Conservation (phyloP, 2,329 filamentous ascomycete genomes). For the Talaromyces sp. region DNA sequence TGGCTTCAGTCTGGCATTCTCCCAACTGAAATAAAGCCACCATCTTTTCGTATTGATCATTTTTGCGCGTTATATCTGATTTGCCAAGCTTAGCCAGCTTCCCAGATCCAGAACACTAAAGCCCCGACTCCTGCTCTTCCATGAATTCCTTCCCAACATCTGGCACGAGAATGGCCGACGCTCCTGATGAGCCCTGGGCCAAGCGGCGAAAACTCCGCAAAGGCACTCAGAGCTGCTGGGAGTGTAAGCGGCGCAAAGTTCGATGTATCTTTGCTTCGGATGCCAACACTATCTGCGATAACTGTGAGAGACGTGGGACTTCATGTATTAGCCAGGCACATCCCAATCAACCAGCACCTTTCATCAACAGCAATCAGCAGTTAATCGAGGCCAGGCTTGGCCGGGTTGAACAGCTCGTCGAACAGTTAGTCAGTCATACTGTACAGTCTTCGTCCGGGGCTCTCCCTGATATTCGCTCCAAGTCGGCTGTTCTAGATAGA, state of each 20-base stretch:
- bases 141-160: not conserved
- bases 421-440: conserved; percentile 35
- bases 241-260: conserved; percentile 20
- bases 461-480: not conserved
- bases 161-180: not conserved
- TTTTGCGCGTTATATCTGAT: too few species aligned
- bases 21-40: not conserved
- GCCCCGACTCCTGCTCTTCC: too few species aligned
- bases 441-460: not conserved
- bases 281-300: conserved; percentile 17
- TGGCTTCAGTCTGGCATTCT: not conserved
- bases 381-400: conserved; percentile 10
- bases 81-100: too few species aligned
- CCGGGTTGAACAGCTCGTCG: conserved; percentile 15
- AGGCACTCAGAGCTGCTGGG: conserved; percentile 27
- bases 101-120: too few species aligned
- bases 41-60: too few species aligned
- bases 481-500: not conserved
- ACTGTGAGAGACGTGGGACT: conserved; percentile 22
- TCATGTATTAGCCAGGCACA: conserved; percentile 44
- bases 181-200: not conserved
- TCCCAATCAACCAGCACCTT: conserved; percentile 28
- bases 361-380: conserved; percentile 13
- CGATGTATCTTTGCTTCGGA: conserved; percentile 22
- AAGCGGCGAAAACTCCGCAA: conserved; percentile 23